Evolutionary conservation across 1,139 yeast species (phyloP), one percentile per base, ranked within the genome.

Genomic region (Magnusiomyces suaveolens): DNA sequence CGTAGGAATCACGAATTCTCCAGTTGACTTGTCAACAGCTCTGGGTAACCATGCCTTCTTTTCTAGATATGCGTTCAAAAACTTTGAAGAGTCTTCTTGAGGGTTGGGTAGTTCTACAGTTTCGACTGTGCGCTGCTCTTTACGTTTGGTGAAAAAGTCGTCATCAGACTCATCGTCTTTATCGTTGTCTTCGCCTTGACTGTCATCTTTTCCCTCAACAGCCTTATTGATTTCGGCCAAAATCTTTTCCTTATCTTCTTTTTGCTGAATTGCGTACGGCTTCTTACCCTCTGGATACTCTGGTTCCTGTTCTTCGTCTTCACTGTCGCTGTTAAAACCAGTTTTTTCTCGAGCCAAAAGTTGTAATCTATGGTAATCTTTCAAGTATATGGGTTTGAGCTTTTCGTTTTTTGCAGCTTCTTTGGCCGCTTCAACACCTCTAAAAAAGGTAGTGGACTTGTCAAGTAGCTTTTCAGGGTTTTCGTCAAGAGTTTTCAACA

Each of bases 41-140:
- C 72, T 72, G 38, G 96, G 96, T 56, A 89, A 80, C 98, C 98
- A 92, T 0, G 96, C 97, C 62, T 84, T 87, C 57, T 76, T 79
- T 58, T 77, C 80, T 54, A 90, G 74, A 65, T 84, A 92, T 3
- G 84, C 87, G 53, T 79, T 75, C 56, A 92, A 75, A 63, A 92
- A 92, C 47, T 75, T 82, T 46, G 81, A 83, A 43, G 81, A 81
- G 61, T 87, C 80, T 12, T 69, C 62, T 1, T 75, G 74, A 2
- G 96, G 94, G 63, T 87, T 82, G 1, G 96, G 96, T 50, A 87
- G 72, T n/a, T 68, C 64, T 1, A 62, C 55, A 1, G 68, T 60
- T 29, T 64, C 69, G 12, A 69, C 63, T 21, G 69, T 66, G 39
- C 73, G 65, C 47, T 68, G 66, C 3, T 65, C 71, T 21, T 73